A percentile compares a stretch with the other conserved stretches of the same genome.
Evolutionary conservation across 441 rosid species (phyloP).

Genomic region (Arabidopsis hybrid): DNA sequence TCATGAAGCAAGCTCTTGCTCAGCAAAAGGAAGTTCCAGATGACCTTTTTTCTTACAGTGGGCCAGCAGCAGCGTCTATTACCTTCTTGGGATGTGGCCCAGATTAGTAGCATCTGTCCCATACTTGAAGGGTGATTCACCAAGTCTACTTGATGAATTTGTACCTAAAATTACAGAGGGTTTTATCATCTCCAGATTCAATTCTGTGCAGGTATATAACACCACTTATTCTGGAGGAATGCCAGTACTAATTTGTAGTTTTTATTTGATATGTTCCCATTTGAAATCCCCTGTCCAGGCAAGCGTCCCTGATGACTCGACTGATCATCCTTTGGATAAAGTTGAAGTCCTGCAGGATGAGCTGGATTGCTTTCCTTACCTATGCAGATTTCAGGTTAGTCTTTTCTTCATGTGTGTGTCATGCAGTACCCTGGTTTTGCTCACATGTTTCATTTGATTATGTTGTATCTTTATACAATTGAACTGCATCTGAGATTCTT

Average conservation of each 20-base stretch:
- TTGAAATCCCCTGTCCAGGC: slow-evolving; percentile 56
- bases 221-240: slow-evolving; percentile 19
- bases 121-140: slow-evolving; percentile 97
- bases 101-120: slow-evolving; percentile 95
- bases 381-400: slow-evolving; percentile 97
- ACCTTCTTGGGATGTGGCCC: slow-evolving; percentile 97
- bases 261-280: slow-evolving; percentile 14
- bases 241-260: background rate
- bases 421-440: slow-evolving; percentile 17
- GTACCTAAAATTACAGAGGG: slow-evolving; percentile 98
- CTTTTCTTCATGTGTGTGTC: slow-evolving; percentile 28
- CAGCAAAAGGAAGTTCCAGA: slow-evolving; percentile 74
- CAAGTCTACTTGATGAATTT: slow-evolving; percentile 95
- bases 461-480: slow-evolving; percentile 30
- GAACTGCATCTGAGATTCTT: slow-evolving; percentile 33
- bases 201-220: slow-evolving; percentile 83
- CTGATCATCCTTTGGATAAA: slow-evolving; percentile 96
- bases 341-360: slow-evolving; percentile 99
- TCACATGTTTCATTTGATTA: slow-evolving; percentile 4
- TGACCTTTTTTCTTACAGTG: slow-evolving; percentile 59
- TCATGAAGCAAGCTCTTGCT: slow-evolving; percentile 78
- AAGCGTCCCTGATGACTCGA: slow-evolving; percentile 77
- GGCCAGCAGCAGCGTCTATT: slow-evolving; percentile 99
- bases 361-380: slow-evolving; percentile 96
- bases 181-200: slow-evolving; percentile 93